phyloP scores from a whole-genome alignment of 306 rosid species.

The Cyclanthera cordifolia region DNA sequence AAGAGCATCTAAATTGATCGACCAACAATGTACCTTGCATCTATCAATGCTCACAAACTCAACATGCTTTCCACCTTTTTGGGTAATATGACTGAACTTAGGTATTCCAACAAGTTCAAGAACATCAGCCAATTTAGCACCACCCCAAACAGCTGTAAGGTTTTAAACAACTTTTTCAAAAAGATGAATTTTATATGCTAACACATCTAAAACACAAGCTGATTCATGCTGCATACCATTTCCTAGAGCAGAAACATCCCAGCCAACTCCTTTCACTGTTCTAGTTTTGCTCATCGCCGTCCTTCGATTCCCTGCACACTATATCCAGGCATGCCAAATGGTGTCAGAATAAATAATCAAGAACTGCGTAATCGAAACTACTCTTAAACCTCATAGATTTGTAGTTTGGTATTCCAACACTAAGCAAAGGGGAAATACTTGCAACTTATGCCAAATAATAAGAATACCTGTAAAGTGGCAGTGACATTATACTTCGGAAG shows the following conservation, averaged over 20 bases:
- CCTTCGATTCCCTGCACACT: conserved; percentile 97
- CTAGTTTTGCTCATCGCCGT: conserved; percentile 85
- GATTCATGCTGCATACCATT: conserved; percentile 45
- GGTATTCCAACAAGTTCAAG: conserved; percentile 81
- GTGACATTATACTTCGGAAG: conserved; percentile 76
- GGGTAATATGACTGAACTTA: conserved; percentile 40
- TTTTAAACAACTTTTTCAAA: background rate
- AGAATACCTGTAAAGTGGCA: conserved; percentile 72
- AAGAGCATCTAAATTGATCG: conserved; percentile 7
- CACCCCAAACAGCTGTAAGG: conserved; percentile 81
- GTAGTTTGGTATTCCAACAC: background rate
- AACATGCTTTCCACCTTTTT: conserved; percentile 76
- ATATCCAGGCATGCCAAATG: conserved; percentile 14
- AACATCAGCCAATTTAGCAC: conserved; percentile 77
- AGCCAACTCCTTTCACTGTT: conserved; percentile 80
- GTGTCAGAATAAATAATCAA: background rate
- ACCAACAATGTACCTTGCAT: conserved; percentile 59
- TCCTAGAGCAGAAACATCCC: conserved; percentile 94
- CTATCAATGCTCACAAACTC: conserved; percentile 82
- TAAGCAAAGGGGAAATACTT: background rate
- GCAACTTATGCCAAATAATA: background rate
- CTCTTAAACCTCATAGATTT: background rate
- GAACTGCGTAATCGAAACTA: background rate
- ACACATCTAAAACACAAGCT: background rate
- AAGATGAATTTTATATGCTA: background rate